Evolutionary conservation across 2,329 filamentous ascomycete genomes (phyloP), one percentile per base, ranked within the genome.

Genomic region (Sclerotinia minor): DNA sequence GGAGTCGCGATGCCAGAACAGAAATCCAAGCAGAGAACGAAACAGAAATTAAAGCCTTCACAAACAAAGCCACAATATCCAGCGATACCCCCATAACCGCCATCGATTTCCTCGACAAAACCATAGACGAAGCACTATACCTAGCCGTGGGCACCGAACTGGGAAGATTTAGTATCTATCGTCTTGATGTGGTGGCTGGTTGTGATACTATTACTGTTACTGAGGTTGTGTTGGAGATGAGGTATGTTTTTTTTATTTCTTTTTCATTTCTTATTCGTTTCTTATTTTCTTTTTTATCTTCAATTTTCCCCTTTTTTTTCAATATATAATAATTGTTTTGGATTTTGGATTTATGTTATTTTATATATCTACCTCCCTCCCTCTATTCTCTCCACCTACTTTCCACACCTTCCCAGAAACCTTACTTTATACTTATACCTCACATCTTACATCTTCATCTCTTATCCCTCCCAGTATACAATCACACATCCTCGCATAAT

Each of bases 31-130:
- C 1, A 5, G 35, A 64, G 5, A 41, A 11, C 3, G 7, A 35
- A 35, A 35, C 35, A 35, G 35, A 35, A 9, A 35, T 9, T 2
- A 35, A 38, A 38, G 38, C 2, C 6, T 73, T 74, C 55, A 59
- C 65, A 24, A 68, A 75, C 29, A 77, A 78, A 24, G 87, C 90
- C 70, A 76, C 79, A 69, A 83, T 82, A 29, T 75, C 84, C 0
- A 81, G 85, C 59, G 83, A 84, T 24, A 81, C 83, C 26, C 82
- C 92, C 0, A 87, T 92, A 4, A 94, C 91, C 0, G 88, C 91
- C 0, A 81, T 94, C 35, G 89, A 91, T 72, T 91, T 93, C 75
- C 76, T 87, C 74, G 78, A 19, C 75, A 77, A 49, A 26, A 67
- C 9, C 17, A 72, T 77, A 17, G 67, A 21, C 74, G 73, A 67